These are phyloP conservation scores for Dendrobium nobile DNA, from an alignment of 106 monocot genomes.

Conservation along the genomic window DNA sequence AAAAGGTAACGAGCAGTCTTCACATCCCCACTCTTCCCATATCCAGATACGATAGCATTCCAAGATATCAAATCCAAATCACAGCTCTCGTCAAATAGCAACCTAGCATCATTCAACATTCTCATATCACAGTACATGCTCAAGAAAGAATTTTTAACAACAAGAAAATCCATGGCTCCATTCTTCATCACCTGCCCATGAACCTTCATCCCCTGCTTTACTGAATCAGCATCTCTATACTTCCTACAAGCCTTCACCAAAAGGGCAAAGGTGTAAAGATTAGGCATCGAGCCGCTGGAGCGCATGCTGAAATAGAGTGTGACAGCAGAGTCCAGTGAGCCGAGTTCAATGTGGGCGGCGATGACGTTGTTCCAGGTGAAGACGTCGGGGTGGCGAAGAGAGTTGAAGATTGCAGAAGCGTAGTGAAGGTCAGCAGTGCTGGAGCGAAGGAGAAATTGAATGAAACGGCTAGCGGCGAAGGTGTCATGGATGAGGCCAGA, in stretches of 20 bases:
- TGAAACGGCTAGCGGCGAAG: slow-evolving; percentile 42
- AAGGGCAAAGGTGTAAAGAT: slow-evolving; percentile 41
- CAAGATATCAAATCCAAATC: slow-evolving; percentile 40
- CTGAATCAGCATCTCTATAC: neutral
- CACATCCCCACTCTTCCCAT: slow-evolving; percentile 35
- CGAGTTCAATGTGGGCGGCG: slow-evolving; percentile 13
- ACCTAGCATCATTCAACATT: slow-evolving; percentile 24
- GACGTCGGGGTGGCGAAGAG: slow-evolving; percentile 34
- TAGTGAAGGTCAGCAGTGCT: slow-evolving; percentile 7
- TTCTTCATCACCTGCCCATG: slow-evolving; percentile 57
- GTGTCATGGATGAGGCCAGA: slow-evolving; percentile 43
- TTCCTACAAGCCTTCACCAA: slow-evolving; percentile 28
- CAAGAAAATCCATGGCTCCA: slow-evolving; percentile 28
- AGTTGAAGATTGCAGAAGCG: slow-evolving; percentile 22
- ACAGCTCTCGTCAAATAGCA: slow-evolving; percentile 30
- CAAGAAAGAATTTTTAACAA: slow-evolving; percentile 55
- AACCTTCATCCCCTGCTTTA: slow-evolving; percentile 7
- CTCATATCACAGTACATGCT: slow-evolving; percentile 41
- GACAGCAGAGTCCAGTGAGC: slow-evolving; percentile 9
- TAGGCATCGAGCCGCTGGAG: slow-evolving; percentile 24
- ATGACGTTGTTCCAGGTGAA: slow-evolving; percentile 65
- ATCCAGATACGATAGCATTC: slow-evolving; percentile 48
- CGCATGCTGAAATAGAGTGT: slow-evolving; percentile 52
- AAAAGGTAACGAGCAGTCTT: slow-evolving; percentile 32
- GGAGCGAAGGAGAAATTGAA: slow-evolving; percentile 33